phyloP scores from a whole-genome alignment of 306 rosid species.

The Mimosa pudica region DNA sequence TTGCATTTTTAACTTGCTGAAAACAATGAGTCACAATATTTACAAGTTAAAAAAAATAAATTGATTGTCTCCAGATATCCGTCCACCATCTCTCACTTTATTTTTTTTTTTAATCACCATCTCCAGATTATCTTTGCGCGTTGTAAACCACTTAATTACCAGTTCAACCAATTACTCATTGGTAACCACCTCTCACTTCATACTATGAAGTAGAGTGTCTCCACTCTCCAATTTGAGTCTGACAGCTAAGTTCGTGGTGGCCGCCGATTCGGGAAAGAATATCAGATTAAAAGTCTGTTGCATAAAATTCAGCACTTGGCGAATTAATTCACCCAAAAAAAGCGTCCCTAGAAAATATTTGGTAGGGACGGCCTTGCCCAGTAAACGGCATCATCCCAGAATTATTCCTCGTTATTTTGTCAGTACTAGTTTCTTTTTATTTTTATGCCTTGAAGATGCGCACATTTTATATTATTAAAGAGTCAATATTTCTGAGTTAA shows the following conservation, averaged over 20 bases:
- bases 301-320: not conserved
- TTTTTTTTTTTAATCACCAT: too few species aligned
- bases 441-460: not conserved
- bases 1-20: too few species aligned
- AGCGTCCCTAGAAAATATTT: not conserved
- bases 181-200: too few species aligned
- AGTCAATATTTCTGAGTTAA: not conserved
- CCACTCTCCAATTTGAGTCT: not conserved
- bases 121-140: too few species aligned
- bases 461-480: too few species aligned
- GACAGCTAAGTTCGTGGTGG: not conserved
- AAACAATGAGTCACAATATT: too few species aligned
- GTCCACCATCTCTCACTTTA: too few species aligned
- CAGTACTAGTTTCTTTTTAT: not conserved
- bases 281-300: not conserved
- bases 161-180: too few species aligned
- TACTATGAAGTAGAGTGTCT: too few species aligned
- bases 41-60: too few species aligned
- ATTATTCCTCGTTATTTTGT: not conserved
- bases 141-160: too few species aligned
- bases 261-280: slow-evolving; percentile 2
- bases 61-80: too few species aligned
- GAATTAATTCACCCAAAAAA: not conserved
- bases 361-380: slow-evolving; percentile 3
- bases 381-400: not conserved